Evolutionary conservation across 306 rosid species (phyloP).

Genomic region (Prunus kanzakura): DNA sequence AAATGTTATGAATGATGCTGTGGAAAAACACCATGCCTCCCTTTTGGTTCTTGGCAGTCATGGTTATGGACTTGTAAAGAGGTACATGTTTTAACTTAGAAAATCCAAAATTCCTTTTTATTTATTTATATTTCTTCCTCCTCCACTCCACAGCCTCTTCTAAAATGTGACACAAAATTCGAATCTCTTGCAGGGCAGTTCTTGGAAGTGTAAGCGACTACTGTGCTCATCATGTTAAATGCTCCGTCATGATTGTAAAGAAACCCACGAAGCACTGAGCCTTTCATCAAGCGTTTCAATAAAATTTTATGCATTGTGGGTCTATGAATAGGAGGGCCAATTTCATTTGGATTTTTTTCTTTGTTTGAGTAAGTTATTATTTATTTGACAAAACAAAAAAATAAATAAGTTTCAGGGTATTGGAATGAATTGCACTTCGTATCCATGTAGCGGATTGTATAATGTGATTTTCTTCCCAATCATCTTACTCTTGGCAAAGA

Average conservation of each 20-base stretch:
- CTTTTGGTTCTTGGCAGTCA: slow-evolving; percentile 40
- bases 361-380: no score
- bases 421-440: background rate
- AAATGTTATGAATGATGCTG: slow-evolving; percentile 26
- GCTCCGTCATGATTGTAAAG: slow-evolving; percentile 35
- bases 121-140: no score
- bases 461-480: no score
- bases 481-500: no score
- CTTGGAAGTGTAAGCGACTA: slow-evolving; percentile 34
- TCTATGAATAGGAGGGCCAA: background rate
- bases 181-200: slow-evolving; percentile 18
- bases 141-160: no score
- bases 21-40: slow-evolving; percentile 27
- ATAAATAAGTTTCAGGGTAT: background rate
- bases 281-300: background rate
- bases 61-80: slow-evolving; percentile 35
- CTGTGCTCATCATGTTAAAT: slow-evolving; percentile 36
- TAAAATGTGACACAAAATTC: background rate
- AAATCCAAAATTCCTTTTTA: background rate
- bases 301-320: background rate
- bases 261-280: slow-evolving; percentile 10
- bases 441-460: no score
- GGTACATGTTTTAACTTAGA: slow-evolving; percentile 7
- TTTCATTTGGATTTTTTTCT: background rate
- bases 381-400: no score